phyloP scores from a whole-genome alignment of 1,284 basidiomycete genomes.

The Ceratobasidium sp. region DNA sequence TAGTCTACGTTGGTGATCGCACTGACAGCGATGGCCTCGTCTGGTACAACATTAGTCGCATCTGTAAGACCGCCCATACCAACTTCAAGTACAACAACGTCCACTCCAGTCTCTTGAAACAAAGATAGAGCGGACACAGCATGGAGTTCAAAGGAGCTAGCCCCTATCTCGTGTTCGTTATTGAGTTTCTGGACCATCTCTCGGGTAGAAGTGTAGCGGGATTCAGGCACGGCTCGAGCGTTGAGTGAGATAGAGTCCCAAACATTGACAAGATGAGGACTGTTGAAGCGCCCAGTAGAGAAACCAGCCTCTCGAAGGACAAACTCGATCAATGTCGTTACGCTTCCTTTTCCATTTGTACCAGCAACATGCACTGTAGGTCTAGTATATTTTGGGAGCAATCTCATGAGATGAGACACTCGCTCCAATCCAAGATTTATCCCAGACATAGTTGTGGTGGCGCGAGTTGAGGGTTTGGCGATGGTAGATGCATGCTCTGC shows the following conservation, averaged over 20 bases:
- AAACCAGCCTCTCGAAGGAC: constrained; percentile 70
- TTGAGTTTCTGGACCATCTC: constrained; percentile 65
- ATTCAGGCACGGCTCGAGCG: constrained; percentile 63
- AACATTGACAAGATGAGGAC: constrained; percentile 86
- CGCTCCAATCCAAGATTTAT: constrained; percentile 85
- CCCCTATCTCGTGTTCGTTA: constrained; percentile 58
- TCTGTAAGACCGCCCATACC: constrained; percentile 94
- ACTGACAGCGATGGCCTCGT: constrained; percentile 76
- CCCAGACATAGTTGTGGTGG: constrained; percentile 44
- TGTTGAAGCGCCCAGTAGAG: constrained; percentile 88
- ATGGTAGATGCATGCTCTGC: constrained; percentile 7
- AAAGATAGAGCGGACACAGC: constrained; percentile 79
- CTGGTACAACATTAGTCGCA: constrained; percentile 90
- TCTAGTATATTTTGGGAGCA: constrained; percentile 73
- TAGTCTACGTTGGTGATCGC: constrained; percentile 88
- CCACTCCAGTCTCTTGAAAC: constrained; percentile 75
- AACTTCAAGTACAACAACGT: constrained; percentile 90
- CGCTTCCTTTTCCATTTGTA: constrained; percentile 98
- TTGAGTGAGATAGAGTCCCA: constrained; percentile 83
- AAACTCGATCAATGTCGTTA: constrained; percentile 83
- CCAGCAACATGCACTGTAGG: constrained; percentile 94
- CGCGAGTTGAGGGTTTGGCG: no score
- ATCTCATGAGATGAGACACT: constrained; percentile 67
- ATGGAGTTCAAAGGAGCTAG: constrained; percentile 85
- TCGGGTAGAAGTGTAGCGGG: constrained; percentile 64